Evolutionary conservation across 495 filamentous ascomycete species (phyloP).

Genomic region (Penicillium malachiteum): DNA sequence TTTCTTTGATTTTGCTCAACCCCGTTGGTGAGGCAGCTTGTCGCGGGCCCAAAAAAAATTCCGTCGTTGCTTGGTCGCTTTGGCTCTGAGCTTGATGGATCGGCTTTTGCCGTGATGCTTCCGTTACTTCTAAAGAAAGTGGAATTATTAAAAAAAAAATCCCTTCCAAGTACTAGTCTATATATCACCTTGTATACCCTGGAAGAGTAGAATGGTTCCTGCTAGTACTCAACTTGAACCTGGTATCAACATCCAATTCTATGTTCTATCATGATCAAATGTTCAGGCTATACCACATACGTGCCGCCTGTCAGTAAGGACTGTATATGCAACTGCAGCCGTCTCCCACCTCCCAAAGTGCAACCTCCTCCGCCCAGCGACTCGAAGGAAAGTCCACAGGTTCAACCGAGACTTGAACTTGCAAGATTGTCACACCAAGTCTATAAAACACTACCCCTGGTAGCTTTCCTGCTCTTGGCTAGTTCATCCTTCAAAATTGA

Average conservation of each 20-base stretch:
- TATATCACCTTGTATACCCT: constrained; percentile 9
- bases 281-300: neutral
- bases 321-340: neutral
- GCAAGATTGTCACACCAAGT: neutral
- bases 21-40: constrained; percentile 13
- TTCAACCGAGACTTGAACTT: neutral
- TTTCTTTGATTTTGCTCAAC: constrained; percentile 19
- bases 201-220: neutral
- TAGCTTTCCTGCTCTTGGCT: constrained; percentile 35
- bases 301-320: too few relatives aligned
- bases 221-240: too few relatives aligned
- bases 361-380: too few relatives aligned
- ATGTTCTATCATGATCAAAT: neutral
- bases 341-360: neutral
- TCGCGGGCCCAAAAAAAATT: constrained; percentile 32
- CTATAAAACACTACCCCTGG: constrained; percentile 27
- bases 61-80: constrained; percentile 10
- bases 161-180: neutral
- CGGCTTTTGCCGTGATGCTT: constrained; percentile 17
- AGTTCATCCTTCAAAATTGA: constrained; percentile 40
- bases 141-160: constrained; percentile 11
- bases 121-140: constrained; percentile 15
- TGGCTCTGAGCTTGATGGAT: constrained; percentile 9
- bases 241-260: neutral
- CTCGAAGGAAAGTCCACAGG: too few relatives aligned